Evolutionary conservation across 257 asterid species (phyloP).

Genomic region (Leptodermis oblonga): DNA sequence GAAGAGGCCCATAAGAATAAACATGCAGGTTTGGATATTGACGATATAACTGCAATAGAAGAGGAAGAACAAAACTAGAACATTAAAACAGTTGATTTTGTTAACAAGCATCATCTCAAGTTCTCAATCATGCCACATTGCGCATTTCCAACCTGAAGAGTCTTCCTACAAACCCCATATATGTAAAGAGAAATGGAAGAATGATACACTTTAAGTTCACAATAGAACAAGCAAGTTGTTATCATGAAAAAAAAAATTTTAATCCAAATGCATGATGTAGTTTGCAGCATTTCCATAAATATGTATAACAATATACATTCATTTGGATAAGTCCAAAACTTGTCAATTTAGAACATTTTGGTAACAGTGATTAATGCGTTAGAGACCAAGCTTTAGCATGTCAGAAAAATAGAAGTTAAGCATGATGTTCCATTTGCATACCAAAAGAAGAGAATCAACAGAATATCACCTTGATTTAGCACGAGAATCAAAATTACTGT

Average conservation of each 20-base stretch:
- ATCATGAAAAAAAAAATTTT: no score
- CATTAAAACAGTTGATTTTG: background rate
- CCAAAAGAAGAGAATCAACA: no score
- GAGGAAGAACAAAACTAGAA: background rate
- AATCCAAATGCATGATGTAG: background rate
- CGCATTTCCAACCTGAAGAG: background rate
- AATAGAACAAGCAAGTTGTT: background rate
- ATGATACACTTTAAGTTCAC: background rate
- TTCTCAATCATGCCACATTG: background rate
- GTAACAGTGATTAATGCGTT: background rate
- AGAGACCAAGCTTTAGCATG: background rate
- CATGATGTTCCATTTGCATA: no score
- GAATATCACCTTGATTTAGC: no score
- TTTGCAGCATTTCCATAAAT: background rate
- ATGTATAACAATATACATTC: no score
- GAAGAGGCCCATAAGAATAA: constrained; percentile 32
- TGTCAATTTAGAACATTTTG: background rate
- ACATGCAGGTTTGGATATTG: constrained; percentile 30
- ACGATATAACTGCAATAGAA: constrained; percentile 19
- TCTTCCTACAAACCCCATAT: background rate
- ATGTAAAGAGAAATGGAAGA: background rate
- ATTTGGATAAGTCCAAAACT: background rate
- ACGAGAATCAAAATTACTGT: no score
- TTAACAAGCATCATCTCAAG: background rate
- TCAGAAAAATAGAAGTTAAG: background rate